Evolutionary conservation across 2,329 filamentous ascomycete species (phyloP).

Genomic region (Ceratocystis variospora): DNA sequence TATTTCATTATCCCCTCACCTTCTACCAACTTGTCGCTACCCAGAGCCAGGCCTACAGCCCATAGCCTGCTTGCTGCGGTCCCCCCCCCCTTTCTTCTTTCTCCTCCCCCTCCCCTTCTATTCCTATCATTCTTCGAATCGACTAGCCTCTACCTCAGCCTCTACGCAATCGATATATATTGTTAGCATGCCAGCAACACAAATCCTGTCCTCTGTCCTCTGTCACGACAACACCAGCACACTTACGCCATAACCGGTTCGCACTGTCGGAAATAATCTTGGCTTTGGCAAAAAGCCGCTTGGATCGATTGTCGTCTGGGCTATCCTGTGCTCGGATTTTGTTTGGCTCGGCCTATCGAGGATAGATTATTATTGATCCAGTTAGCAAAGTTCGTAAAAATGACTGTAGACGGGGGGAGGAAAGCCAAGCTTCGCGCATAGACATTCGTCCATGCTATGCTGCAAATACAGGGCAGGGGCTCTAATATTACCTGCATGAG

Average conservation of each 20-base stretch:
- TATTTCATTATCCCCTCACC: neutral
- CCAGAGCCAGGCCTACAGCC: neutral
- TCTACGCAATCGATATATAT: neutral
- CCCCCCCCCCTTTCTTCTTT: neutral
- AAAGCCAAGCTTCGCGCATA: neutral
- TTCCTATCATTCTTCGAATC: slow-evolving; percentile 2
- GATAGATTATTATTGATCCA: neutral
- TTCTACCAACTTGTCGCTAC: neutral
- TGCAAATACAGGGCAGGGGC: neutral
- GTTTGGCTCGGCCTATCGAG: slow-evolving; percentile 48
- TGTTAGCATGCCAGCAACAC: neutral
- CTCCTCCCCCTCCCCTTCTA: neutral
- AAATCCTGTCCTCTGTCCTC: neutral
- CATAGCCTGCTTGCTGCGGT: neutral
- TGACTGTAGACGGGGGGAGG: neutral
- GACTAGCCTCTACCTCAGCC: neutral
- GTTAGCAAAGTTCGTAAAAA: neutral
- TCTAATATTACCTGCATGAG: slow-evolving; percentile 46
- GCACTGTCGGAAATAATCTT: slow-evolving; percentile 55
- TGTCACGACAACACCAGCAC: neutral
- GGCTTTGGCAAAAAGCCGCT: slow-evolving; percentile 53
- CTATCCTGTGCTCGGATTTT: slow-evolving; percentile 42
- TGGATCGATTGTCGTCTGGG: slow-evolving; percentile 45
- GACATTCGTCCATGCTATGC: neutral
- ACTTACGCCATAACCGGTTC: slow-evolving; percentile 54